Base-by-base conservation (phyloP, 2,329 filamentous ascomycete species). In the Calcarisporium arbuscula region DNA sequence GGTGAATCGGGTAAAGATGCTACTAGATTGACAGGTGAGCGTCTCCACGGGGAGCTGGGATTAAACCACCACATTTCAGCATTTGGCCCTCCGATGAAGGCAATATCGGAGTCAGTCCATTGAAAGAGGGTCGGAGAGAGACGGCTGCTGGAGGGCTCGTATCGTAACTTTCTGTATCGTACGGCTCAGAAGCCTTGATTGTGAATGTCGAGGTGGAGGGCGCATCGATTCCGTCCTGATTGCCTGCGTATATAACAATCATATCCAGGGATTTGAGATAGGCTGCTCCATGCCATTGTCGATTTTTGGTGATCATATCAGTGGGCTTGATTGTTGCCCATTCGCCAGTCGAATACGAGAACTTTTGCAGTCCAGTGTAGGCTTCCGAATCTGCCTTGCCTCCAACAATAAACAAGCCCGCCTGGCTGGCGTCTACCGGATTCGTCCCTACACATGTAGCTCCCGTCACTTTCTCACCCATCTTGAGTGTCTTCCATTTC, bases 201-300 rank as follows among this genome's bases (percentile, higher is more conserved):
- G 82, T 70, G 50, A 89, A 94, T 0, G 86, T 90, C 46, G 86
- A 73, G 2, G 80, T 76, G 1, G 85, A 88, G 1, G 74, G 64
- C 6, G 64, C 59, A 8, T 62, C 57, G 21, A 62, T 63, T 18
- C 75, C 76, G 46, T 80, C 74, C 48, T 80, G 77, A 12, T 72
- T 77, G 29, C 90, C 90, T 20, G 81, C 85, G 54, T 89, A 95
- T 18, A 95, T 70, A 17, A 95, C 61, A 35, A 96, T 84, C 5
- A 77, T 72, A 36, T 85, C 72, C 12, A 77, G 74, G 16, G 72
- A 70, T 42, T 78, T 72, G 35, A 96, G 66, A 53, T 88, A 95
- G 14, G 76, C 72, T 10, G 83, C 82, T 45, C 77, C 80, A 57
- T 96, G 90, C 47, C 81, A 75, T 39, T 77, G 66, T 38, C 87